A percentile compares a stretch with the other conserved stretches of the same genome.
These are phyloP conservation scores for Alternaria sp. DNA, from an alignment of 2,329 filamentous ascomycete species.

Conservation along the genomic window DNA sequence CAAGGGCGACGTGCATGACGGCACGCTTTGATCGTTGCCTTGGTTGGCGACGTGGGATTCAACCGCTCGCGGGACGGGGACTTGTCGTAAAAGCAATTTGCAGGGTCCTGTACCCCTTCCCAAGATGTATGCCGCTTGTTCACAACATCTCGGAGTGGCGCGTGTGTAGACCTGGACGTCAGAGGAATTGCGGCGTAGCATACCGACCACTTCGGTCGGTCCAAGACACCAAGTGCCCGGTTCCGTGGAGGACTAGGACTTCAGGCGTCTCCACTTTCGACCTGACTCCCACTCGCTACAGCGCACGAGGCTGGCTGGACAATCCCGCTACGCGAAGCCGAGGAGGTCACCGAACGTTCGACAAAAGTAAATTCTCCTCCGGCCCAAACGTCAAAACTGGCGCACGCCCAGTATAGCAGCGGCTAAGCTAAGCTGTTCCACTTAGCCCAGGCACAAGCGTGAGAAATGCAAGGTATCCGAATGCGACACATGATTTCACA, in stretches of 20 bases:
- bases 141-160: neutral
- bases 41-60: slow-evolving; percentile 1
- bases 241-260: neutral
- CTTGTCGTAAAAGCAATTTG: slow-evolving; percentile 3
- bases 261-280: slow-evolving; percentile 5
- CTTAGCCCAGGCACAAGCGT: slow-evolving; percentile 13
- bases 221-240: slow-evolving; percentile 8
- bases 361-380: slow-evolving; percentile 15
- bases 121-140: neutral
- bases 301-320: slow-evolving; percentile 8
- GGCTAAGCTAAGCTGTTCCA: slow-evolving; percentile 10
- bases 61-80: neutral
- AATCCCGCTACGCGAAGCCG: slow-evolving; percentile 13
- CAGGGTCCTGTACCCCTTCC: neutral
- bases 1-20: neutral
- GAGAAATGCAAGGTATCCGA: slow-evolving; percentile 5
- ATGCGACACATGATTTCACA: slow-evolving; percentile 3
- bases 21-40: neutral
- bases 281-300: slow-evolving; percentile 5
- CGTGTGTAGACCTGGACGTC: slow-evolving; percentile 3
- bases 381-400: slow-evolving; percentile 11
- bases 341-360: slow-evolving; percentile 3
- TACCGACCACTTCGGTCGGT: neutral
- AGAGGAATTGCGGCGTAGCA: neutral
- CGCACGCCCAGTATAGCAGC: slow-evolving; percentile 15